Base-by-base conservation (phyloP, 345 rosid genomes). In the Aquilaria malaccensis region DNA sequence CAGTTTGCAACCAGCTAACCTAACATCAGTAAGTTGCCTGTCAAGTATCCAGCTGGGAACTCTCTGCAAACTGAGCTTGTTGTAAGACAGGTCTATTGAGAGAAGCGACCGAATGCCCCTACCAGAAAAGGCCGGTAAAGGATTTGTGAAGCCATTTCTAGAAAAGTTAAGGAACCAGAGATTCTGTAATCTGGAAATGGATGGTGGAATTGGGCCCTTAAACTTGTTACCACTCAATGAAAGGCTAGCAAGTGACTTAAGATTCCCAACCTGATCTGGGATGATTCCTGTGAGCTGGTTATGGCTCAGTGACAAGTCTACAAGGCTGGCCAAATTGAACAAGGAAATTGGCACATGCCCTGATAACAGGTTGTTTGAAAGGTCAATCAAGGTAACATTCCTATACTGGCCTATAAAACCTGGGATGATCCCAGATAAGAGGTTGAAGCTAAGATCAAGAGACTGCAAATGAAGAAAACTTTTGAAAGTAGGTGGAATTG, bases 161-260 rank as follows among this genome's bases (percentile, higher is more conserved):
- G 97, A 89, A 53, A 89, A 74, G 65, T 86, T 87, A 33, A 89
- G 95, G 72, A 69, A 77, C 97, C 97, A 89, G n/a, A 89, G 91
- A 30, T 74, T 87, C 49, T 74, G 83, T 62, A 86, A 61, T 55
- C 73, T 72, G 33, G 88, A 77, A 61, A 87, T 60, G 72, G 95
- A 76, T 41, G 63, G 61, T 43, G 92, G 95, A 54, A 89, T 69
- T 58, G 63, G 89, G 52, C 95, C 97, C 0, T 74, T 41, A 67
- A 89, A 76, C 63, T 74, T 70, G 74, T 89, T 89, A 52, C 64
- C 65, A 56, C 86, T 69, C 73, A 89, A 58, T 45, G 84, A 77
- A 59, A 89, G 91, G 58, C 62, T 79, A 14, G 84, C 45, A 52
- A 89, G 91, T 0, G 97, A 85, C 71, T 74, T 85, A 30, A 86